These are phyloP conservation scores for Volvox reticuliferus DNA, from an alignment of 139 green algal genomes.

Conservation along the genomic window DNA sequence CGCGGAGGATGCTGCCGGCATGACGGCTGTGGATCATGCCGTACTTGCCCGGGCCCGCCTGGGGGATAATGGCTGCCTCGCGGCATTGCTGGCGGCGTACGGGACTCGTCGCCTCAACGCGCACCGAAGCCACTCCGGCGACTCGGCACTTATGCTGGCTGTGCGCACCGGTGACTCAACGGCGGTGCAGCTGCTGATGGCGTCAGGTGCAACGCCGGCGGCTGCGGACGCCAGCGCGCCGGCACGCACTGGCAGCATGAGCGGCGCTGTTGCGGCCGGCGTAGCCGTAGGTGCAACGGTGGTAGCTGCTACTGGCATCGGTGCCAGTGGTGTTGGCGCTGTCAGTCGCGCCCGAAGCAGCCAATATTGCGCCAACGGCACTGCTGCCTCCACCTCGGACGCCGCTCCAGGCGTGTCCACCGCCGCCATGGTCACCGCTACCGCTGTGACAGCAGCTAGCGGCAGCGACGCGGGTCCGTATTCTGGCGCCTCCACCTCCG, in stretches of 20 bases:
- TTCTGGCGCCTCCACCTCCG: neutral
- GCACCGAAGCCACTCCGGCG: conserved; percentile 23
- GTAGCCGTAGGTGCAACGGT: no score
- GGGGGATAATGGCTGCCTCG: neutral
- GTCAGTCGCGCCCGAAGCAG: neutral
- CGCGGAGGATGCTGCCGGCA: conserved; percentile 7
- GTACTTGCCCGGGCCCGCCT: neutral
- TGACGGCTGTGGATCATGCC: conserved; percentile 18
- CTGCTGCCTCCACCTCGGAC: neutral
- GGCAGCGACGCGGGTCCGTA: neutral
- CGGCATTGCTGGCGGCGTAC: conserved; percentile 1
- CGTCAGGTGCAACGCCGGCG: neutral
- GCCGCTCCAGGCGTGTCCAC: neutral
- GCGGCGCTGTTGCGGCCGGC: neutral
- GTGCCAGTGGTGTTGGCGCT: neutral
- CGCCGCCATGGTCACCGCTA: neutral
- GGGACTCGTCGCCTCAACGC: conserved; percentile 24
- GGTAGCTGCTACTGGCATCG: neutral
- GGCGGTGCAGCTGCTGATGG: conserved; percentile 19
- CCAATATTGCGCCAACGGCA: neutral
- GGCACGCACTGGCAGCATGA: neutral
- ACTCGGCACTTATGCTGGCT: conserved; percentile 15
- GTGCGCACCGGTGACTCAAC: neutral
- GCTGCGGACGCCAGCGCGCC: neutral
- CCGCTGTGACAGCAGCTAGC: neutral